Percentiles rank a stretch among this genome's conserved stretches.
phyloP scores from a whole-genome alignment of 2,329 filamentous ascomycete species.

The Stagonosporopsis chrysanthemi region DNA sequence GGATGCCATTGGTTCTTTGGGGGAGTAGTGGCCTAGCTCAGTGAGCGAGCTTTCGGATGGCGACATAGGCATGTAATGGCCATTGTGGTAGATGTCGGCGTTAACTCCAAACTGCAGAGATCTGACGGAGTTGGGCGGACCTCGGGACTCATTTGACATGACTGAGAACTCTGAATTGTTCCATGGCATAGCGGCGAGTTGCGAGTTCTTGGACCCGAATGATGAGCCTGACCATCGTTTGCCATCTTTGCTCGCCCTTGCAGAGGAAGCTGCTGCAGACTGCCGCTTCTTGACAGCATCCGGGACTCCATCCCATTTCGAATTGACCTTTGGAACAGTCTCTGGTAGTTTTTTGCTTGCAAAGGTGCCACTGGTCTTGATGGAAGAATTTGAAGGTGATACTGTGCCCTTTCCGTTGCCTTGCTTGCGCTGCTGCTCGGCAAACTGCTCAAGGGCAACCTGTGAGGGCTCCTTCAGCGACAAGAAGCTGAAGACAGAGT shows the following conservation, averaged over 20 bases:
- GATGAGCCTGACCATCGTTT: constrained; percentile 29
- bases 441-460: constrained; percentile 55
- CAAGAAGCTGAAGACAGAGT: constrained; percentile 55
- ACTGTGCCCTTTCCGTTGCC: constrained; percentile 34
- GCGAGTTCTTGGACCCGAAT: constrained; percentile 21
- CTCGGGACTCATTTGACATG: constrained; percentile 34
- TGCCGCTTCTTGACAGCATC: constrained; percentile 45
- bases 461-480: constrained; percentile 59
- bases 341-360: constrained; percentile 56
- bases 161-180: constrained; percentile 34
- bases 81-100: constrained; percentile 18
- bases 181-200: constrained; percentile 16
- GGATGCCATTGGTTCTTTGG: constrained; percentile 30
- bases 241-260: constrained; percentile 22
- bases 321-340: constrained; percentile 61
- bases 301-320: constrained; percentile 63
- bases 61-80: constrained; percentile 18
- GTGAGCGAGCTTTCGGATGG: constrained; percentile 34
- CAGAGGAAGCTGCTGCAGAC: constrained; percentile 19
- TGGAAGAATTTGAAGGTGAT: constrained; percentile 21
- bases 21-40: constrained; percentile 40
- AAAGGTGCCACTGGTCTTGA: constrained; percentile 29
- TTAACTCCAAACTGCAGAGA: constrained; percentile 25
- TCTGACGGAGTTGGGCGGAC: constrained; percentile 42
- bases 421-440: constrained; percentile 54